Percentiles rank a stretch among this genome's conserved stretches.
phyloP scores from a whole-genome alignment of 192 early-diverging fungal genomes.

The Backusella westeae region DNA sequence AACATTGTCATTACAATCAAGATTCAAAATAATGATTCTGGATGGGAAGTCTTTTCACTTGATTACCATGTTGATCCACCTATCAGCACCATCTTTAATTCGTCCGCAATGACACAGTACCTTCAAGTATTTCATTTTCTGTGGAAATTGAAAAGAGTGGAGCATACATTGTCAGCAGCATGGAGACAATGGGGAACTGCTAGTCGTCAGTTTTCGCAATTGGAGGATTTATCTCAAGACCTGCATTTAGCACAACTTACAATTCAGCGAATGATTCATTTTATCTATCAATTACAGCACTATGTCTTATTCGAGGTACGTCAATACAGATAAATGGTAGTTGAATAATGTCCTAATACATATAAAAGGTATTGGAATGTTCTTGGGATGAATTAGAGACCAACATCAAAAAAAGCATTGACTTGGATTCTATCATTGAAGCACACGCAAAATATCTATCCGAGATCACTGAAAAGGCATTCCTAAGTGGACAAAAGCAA shows the following conservation, averaged over 20 bases:
- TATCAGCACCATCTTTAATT: conserved; percentile 80
- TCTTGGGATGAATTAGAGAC: conserved; percentile 81
- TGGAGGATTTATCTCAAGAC: conserved; percentile 53
- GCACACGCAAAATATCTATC: conserved; percentile 76
- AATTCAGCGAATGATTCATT: conserved; percentile 90
- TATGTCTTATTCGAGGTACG: conserved; percentile 87
- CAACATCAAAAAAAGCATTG: conserved; percentile 58
- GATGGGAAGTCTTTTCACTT: conserved; percentile 94
- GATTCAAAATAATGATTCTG: conserved; percentile 60
- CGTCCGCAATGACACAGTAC: conserved; percentile 75
- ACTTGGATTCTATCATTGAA: conserved; percentile 78
- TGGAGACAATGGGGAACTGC: conserved; percentile 81
- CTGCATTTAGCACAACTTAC: conserved; percentile 68
- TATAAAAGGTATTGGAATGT: conserved; percentile 70
- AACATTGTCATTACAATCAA: neutral
- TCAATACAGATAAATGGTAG: too few species aligned
- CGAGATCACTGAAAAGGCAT: conserved; percentile 62
- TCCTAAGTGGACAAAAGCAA: conserved; percentile 44
- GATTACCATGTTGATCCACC: conserved; percentile 83
- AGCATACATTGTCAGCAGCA: conserved; percentile 65
- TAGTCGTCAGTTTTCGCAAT: conserved; percentile 49
- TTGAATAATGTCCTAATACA: neutral
- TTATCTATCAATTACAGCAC: conserved; percentile 91
- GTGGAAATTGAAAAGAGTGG: conserved; percentile 86
- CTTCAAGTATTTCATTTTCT: conserved; percentile 84